Evolutionary conservation across 805 yeast species (phyloP), one percentile per base, ranked within the genome.

Genomic region (Sugiyamaella mastotermitis): DNA sequence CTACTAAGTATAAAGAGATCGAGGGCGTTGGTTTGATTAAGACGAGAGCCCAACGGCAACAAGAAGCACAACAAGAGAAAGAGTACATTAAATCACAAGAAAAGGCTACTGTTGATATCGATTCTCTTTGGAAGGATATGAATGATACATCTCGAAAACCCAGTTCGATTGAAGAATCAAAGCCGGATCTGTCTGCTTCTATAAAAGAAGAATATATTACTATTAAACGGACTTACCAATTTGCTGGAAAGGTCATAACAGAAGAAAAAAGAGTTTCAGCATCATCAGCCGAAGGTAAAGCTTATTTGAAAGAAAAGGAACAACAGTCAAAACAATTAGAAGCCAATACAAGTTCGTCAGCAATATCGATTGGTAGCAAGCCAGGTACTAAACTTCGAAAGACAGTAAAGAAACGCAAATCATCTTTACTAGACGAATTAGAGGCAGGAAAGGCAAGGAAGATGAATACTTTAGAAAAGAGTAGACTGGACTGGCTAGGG

Each of bases 401-500:
- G 52, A 40, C 46, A n/a, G 50, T 50, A 9, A 56, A 44, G 34
- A 86, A 83, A 54, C 69, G 95, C 47, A 80, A 83, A 3, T 78
- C 90, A 18, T 62, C 85, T 21, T 63, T 87, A 5, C 88, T 83
- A 55, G 84, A 80, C 40, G 87, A 87, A 25, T 72, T 86, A 32
- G 65, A 75, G 31, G 72, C 79, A 8, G 69, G 83, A 2, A 75
- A 80, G 46, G 78, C 82, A 49, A 77, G 84, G 22, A 90, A 86
- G 56, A 68, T 92, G 45, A 83, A 94, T 17, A 92, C 98, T 0
- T 65, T 92, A 47, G 97, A 92, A 57, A 92, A 92, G 61, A 83
- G 95, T 1, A 69, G 94, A 46, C 68, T 92, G 35, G 98, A 92
- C 61, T 92, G 97, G 95, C 94, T 94, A 1, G 76, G 83, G 33